A percentile compares a stretch with the other conserved stretches of the same genome.
Evolutionary conservation across 2,329 filamentous ascomycete species (phyloP).

Genomic region (Hirsutella thompsonii): DNA sequence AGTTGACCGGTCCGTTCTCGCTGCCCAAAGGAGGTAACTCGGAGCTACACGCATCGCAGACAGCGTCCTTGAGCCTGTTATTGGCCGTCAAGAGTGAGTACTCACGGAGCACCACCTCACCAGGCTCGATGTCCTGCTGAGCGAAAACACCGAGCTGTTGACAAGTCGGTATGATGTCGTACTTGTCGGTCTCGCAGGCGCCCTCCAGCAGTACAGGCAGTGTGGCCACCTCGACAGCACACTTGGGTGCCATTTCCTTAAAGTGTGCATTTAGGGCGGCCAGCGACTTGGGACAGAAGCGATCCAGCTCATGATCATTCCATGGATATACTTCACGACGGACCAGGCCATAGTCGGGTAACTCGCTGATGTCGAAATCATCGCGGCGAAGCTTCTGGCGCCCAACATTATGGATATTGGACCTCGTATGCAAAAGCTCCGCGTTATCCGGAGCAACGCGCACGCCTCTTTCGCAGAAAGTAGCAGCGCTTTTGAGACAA

Average conservation of each 20-base stretch:
- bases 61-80: conserved; percentile 71
- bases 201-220: conserved; percentile 57
- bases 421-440: conserved; percentile 40
- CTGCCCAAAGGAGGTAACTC: conserved; percentile 49
- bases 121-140: conserved; percentile 62
- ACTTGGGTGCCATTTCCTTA: conserved; percentile 59
- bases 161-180: conserved; percentile 43
- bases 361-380: conserved; percentile 35
- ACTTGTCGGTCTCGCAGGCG: conserved; percentile 34
- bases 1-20: conserved; percentile 35
- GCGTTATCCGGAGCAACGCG: conserved; percentile 38
- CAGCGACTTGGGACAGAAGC: conserved; percentile 57
- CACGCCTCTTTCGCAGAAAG: conserved; percentile 52
- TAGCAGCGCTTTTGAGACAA: conserved; percentile 54
- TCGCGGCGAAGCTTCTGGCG: conserved; percentile 32
- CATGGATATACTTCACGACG: conserved; percentile 59
- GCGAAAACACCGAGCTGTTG: conserved; percentile 86
- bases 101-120: conserved; percentile 67
- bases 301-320: conserved; percentile 56
- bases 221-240: conserved; percentile 63
- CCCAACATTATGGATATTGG: conserved; percentile 40
- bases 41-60: conserved; percentile 81
- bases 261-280: conserved; percentile 60
- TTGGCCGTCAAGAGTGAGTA: conserved; percentile 81
- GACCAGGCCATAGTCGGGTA: conserved; percentile 58